These are phyloP conservation scores for Fusarium chaquense DNA, from an alignment of 2,329 filamentous ascomycete genomes.

Conservation along the genomic window DNA sequence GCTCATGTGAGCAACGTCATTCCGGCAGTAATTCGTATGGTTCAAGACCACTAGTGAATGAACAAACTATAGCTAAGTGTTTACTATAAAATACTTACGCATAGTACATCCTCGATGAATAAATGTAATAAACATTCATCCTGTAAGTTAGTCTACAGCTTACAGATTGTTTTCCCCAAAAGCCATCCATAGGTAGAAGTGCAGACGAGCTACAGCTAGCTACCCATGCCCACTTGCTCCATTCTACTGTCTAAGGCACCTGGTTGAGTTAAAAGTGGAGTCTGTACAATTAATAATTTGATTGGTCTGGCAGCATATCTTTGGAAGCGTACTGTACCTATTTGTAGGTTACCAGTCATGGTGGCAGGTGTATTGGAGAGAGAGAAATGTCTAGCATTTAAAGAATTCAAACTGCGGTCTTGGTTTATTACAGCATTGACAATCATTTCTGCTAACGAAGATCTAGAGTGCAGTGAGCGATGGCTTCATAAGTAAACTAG, in stretches of 20 bases:
- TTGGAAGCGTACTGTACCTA: neutral
- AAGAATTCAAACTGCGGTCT: neutral
- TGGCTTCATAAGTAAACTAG: neutral
- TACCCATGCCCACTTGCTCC: neutral
- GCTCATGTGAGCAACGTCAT: conserved; percentile 36
- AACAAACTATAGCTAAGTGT: too few relatives aligned
- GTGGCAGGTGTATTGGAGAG: neutral
- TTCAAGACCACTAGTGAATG: neutral
- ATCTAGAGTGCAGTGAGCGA: neutral
- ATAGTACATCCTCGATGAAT: neutral
- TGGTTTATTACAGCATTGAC: neutral
- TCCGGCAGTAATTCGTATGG: neutral
- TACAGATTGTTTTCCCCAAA: neutral
- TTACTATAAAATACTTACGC: too few relatives aligned
- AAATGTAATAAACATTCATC: neutral
- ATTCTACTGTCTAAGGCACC: neutral
- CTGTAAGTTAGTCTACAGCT: neutral
- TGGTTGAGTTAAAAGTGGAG: neutral
- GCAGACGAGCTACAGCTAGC: neutral
- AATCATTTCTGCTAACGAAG: neutral
- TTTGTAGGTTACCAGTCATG: neutral
- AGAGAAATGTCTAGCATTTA: neutral
- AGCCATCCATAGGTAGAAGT: neutral
- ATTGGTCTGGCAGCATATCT: neutral
- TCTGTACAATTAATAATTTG: neutral